Base-by-base conservation (phyloP, 2,329 filamentous ascomycete genomes). In the Parastagonospora nodorum region DNA sequence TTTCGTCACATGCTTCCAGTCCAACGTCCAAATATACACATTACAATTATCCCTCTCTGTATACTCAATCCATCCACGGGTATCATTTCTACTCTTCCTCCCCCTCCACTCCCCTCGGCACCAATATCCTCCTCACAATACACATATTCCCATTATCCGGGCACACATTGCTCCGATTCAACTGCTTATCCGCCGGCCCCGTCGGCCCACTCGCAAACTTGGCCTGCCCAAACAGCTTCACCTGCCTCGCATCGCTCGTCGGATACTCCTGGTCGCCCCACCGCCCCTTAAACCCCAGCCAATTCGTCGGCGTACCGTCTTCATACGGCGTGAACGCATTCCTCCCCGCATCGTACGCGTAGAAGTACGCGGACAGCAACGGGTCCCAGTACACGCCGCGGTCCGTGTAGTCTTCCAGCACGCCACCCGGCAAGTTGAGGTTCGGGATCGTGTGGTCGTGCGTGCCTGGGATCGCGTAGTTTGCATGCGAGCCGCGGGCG, bases 371-470 rank as follows among this genome's bases (percentile, higher is more conserved):
- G 7, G 75, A 80, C 1, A 79, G 71, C 0, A 78, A 69, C 0
- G 86, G 84, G 63, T 89, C 86, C 84, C 84, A 88, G 4, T 84
- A 66, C 2, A 72, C 62, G 4, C 84, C 85, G 33, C 74, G 67
- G 47, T 84, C 78, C 48, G 82, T 78, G 60, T 88, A 80, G 36
- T 82, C 75, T 2, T 86, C 66, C 5, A 83, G 74, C 1, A 71
- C 61, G 28, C 72, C 72, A 19, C 79, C 81, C 0, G 82, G 83
- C 7, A 87, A 74, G 50, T 85, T 84, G 14, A 86, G 48, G 48
- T 83, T 78, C 0, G 85, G 85, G 47, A 88, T 85, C 0, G 80
- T 81, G 61, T 88, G 84, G 63, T 87, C 85, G 60, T 88, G 85
- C 2, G 72, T 76, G 2, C 85, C 86, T 10, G 70, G 42, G 6